Base-by-base conservation (phyloP, 768 basidiomycete genomes). In the Russula olivacea region DNA sequence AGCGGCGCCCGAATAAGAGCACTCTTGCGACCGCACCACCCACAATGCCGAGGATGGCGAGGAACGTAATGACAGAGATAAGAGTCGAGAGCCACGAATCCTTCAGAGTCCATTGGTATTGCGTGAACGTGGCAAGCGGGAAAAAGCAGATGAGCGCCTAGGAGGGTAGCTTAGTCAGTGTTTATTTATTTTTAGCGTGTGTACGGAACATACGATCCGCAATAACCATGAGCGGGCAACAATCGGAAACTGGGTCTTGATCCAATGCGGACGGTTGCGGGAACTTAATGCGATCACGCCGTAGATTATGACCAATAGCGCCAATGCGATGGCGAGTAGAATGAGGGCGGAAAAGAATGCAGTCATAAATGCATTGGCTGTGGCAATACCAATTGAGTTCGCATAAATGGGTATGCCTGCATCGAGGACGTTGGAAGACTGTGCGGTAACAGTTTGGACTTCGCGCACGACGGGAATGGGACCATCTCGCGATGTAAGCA, bases 101-200 rank as follows among this genome's bases (percentile, higher is more conserved):
- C 62, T 83, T 76, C 65, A 94, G 77, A 0, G 89, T 91, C 91
- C 94, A 98, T 73, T 98, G 94, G 73, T 88, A 93, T 70, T 97
- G 82, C 9, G 83, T 78, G 68, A 97, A 91, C 65, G 89, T 82
- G 65, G 85, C 74, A 62, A 93, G 76, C 10, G 95, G 95, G 55
- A 83, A 76, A 67, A 85, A 77, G 28, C 79, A 74, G 50, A 91
- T 73, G n/a, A 93, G 73, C 17, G 79, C 83, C 86, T 68, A 49
- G 3, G 25, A 32, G 6, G 88, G 64, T 15, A 58, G 48, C 17
- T 53, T 58, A 2, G 50, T n/a, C 28, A 54, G 43, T 25, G 6
- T 25, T 11, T 7, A 36, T 7, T 36, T 7, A 36, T 4, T 36
- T 61, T 48, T 58, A 32, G 61, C 25, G 61, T 25, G 34, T 15